phyloP scores from a whole-genome alignment of 768 basidiomycete genomes.

The Baorangia bicolor region DNA sequence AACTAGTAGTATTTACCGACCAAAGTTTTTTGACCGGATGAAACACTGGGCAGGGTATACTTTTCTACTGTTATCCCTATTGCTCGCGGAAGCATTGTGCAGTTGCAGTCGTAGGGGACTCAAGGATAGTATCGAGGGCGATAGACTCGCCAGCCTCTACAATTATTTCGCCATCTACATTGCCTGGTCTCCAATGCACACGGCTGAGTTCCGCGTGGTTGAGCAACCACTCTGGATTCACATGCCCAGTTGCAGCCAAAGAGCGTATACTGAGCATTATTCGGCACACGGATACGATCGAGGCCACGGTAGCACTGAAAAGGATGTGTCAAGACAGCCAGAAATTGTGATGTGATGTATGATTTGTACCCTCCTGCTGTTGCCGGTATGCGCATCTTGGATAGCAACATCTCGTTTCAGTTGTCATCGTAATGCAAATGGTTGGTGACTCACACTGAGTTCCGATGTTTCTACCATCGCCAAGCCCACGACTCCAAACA shows the following conservation, averaged over 20 bases:
- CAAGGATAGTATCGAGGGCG: not conserved
- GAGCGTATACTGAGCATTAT: constrained; percentile 42
- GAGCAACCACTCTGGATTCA: constrained; percentile 43
- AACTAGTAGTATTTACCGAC: not conserved
- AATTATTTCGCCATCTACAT: constrained; percentile 4
- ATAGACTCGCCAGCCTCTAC: not conserved
- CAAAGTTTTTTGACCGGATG: not conserved
- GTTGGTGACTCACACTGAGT: not conserved
- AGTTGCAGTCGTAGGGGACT: not conserved
- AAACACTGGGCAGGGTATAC: not conserved
- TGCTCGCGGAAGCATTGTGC: not conserved
- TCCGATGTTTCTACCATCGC: constrained; percentile 10
- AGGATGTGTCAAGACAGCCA: not conserved
- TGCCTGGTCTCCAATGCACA: constrained; percentile 11
- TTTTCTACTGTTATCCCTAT: not conserved
- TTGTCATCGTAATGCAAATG: not conserved
- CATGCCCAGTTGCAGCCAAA: constrained; percentile 39
- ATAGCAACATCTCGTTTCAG: not conserved
- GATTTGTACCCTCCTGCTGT: constrained; percentile 1
- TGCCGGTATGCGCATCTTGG: constrained; percentile 2
- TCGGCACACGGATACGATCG: constrained; percentile 33
- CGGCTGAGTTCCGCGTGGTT: constrained; percentile 47
- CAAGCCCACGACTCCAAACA: constrained; percentile 4
- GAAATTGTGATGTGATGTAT: not conserved
- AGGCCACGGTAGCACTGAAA: constrained; percentile 4